These are phyloP conservation scores for Pyrenophora seminiperda DNA, from an alignment of 2,329 filamentous ascomycete genomes.

Conservation along the genomic window DNA sequence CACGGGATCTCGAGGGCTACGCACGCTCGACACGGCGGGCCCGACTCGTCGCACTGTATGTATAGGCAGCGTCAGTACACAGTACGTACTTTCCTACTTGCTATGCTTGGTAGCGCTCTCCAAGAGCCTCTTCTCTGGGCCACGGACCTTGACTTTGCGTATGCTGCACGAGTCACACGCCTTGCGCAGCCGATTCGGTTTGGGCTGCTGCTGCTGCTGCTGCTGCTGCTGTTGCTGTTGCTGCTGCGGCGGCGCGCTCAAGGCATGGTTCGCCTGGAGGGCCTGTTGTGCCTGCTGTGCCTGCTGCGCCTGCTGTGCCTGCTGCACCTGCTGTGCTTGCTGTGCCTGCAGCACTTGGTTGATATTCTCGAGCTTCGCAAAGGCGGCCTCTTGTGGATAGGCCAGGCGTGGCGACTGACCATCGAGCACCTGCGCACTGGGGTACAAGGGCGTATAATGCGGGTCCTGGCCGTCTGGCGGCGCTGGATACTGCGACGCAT, in stretches of 20 bases:
- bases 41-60: constrained; percentile 66
- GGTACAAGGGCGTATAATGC: constrained; percentile 44
- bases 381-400: constrained; percentile 34
- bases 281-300: constrained; percentile 46
- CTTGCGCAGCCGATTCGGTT: constrained; percentile 47
- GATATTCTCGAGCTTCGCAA: constrained; percentile 45
- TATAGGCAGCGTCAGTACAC: constrained; percentile 19
- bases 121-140: background rate
- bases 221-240: too few species aligned
- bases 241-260: constrained; percentile 24
- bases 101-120: too few species aligned
- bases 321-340: constrained; percentile 40
- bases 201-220: constrained; percentile 38
- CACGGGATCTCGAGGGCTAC: constrained; percentile 69
- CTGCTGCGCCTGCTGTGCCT: too few species aligned
- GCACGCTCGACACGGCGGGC: constrained; percentile 70
- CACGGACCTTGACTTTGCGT: constrained; percentile 47
- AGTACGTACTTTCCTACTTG: too few species aligned
- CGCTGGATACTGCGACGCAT: constrained; percentile 26
- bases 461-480: constrained; percentile 25
- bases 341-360: constrained; percentile 45
- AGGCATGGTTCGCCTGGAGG: constrained; percentile 43
- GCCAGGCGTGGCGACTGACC: constrained; percentile 22
- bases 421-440: constrained; percentile 14
- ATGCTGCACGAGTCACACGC: constrained; percentile 52